Evolutionary conservation across 2,329 filamentous ascomycete genomes (phyloP), one percentile per base, ranked within the genome.

Genomic region (Colletotrichum spinosum): DNA sequence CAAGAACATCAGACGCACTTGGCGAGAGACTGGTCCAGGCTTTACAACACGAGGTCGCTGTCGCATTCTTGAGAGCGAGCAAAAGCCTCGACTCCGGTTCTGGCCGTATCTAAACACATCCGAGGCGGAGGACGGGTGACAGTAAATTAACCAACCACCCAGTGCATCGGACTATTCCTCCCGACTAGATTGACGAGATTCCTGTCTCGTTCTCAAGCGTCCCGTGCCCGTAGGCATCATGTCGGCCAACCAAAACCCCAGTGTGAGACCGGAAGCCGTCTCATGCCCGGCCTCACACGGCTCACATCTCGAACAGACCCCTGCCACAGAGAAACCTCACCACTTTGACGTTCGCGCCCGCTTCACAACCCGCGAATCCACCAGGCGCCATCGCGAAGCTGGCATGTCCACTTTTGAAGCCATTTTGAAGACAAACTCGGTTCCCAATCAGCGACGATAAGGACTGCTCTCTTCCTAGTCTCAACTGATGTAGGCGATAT

Each of bases 101-200:
- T 41, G n/a, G n/a, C 33, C 38, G 15, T 10, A 8, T 3, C n/a
- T n/a, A 25, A 12, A 35, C 48, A 34, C 13, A 15, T 13, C 41
- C 11, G n/a, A 52, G 34, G 11, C 11, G 17, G 11, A 10, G 48
- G 11, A 50, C 52, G 33, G 45, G 37, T 11, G 38, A 62, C 17
- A 34, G 60, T 62, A 52, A 51, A 57, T 57, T 34, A 52, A 41
- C 34, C 15, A 39, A 34, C 60, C 53, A n/a, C 46, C 13, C 50
- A 15, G 10, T 25, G 12, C 25, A 35, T 49, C 17, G 37, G 55
- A 13, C 46, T 37, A 34, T 50, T 41, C 34, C 41, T 53, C 50
- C 34, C 42, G 15, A 53, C 25, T 35, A 33, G 55, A 51, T 51
- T n/a, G 48, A 52, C 39, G n/a, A 59, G n/a, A 39, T 37, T 15